Percentiles rank a stretch among this genome's conserved stretches.
These are phyloP conservation scores for Syncephalis plumigaleata DNA, from an alignment of 371 early-diverging fungal genomes.

Conservation along the genomic window DNA sequence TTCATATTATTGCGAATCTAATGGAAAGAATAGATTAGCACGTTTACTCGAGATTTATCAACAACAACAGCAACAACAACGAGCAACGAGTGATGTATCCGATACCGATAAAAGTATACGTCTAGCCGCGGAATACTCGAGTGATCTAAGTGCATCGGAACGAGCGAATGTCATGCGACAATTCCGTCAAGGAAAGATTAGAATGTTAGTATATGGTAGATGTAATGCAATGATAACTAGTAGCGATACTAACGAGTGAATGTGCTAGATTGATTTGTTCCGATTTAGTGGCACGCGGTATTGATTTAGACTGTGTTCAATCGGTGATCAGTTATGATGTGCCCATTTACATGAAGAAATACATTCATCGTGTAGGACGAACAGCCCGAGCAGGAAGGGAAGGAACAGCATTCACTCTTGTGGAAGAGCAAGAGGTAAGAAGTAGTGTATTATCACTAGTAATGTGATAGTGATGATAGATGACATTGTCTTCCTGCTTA, in stretches of 20 bases:
- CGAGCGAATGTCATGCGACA: conserved; percentile 42
- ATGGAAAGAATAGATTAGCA: conserved; percentile 5
- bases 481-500: conserved; percentile 1
- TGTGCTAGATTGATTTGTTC: conserved; percentile 59
- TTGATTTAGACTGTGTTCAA: conserved; percentile 75
- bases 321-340: conserved; percentile 90
- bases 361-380: conserved; percentile 96
- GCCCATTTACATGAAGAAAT: conserved; percentile 74
- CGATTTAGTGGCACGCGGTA: conserved; percentile 89
- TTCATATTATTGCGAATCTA: conserved; percentile 8
- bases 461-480: not conserved
- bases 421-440: conserved; percentile 61
- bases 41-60: not conserved
- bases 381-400: conserved; percentile 92
- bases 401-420: conserved; percentile 76
- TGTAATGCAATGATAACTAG: not conserved
- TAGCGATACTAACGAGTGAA: not conserved
- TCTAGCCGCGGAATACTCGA: conserved; percentile 59
- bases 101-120: conserved; percentile 6
- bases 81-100: not conserved
- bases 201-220: conserved; percentile 18
- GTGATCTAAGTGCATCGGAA: conserved; percentile 52
- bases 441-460: not conserved
- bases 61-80: not conserved
- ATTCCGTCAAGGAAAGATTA: conserved; percentile 51